phyloP scores from a whole-genome alignment of 805 yeast genomes.

The Wickerhamomyces strasburgensis region DNA sequence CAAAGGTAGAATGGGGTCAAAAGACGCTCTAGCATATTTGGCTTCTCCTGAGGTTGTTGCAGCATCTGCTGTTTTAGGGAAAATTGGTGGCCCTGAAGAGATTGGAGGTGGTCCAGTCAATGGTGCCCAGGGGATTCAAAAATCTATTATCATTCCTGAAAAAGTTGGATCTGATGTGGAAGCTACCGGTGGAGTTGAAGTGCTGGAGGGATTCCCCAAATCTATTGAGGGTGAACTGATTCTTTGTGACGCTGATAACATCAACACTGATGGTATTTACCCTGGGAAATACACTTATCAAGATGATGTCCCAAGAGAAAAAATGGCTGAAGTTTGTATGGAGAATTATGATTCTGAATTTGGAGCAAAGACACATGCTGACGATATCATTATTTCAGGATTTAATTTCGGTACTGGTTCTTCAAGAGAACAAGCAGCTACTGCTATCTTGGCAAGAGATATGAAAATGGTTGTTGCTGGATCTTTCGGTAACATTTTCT shows the following conservation, averaged over 20 bases:
- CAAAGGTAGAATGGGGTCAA: slow-evolving; percentile 99
- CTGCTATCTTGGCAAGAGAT: slow-evolving; percentile 93
- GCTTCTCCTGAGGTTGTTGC: slow-evolving; percentile 99
- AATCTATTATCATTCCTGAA: slow-evolving; percentile 30
- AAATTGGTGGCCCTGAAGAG: slow-evolving; percentile 90
- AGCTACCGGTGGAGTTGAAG: slow-evolving; percentile 48
- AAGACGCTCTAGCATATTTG: slow-evolving; percentile 90
- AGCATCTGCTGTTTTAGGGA: slow-evolving; percentile 94
- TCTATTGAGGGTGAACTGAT: slow-evolving; percentile 87
- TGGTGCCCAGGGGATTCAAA: slow-evolving; percentile 44
- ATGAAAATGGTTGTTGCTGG: slow-evolving; percentile 93
- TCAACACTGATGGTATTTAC: slow-evolving; percentile 97
- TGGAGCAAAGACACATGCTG: slow-evolving; percentile 70
- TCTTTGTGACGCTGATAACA: slow-evolving; percentile 92
- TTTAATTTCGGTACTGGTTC: slow-evolving; percentile 98
- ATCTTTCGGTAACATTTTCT: slow-evolving; percentile 94
- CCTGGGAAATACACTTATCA: slow-evolving; percentile 99
- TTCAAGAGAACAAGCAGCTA: slow-evolving; percentile 98
- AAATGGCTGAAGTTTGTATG: slow-evolving; percentile 99
- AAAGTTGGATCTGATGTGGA: slow-evolving; percentile 16
- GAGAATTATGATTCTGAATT: slow-evolving; percentile 95
- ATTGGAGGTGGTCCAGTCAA: slow-evolving; percentile 56
- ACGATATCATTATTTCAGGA: slow-evolving; percentile 89
- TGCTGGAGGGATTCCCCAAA: slow-evolving; percentile 87
- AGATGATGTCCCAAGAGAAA: slow-evolving; percentile 90